phyloP scores from a whole-genome alignment of 1,284 basidiomycete genomes.

The Microbotryomycetes sp. region DNA sequence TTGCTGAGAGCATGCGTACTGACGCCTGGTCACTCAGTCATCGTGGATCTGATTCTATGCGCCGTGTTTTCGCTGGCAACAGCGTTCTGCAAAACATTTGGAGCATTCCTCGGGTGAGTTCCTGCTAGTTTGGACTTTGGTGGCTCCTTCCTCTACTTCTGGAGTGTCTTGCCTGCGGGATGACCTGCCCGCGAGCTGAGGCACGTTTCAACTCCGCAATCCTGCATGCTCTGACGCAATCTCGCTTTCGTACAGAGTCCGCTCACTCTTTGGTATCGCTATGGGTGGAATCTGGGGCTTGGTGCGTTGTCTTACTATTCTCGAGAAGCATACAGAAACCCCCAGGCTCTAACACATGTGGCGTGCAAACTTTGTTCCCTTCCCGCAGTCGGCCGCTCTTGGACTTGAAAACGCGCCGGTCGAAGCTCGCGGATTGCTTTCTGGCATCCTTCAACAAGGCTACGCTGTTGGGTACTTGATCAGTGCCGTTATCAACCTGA shows the following conservation, averaged over 20 bases:
- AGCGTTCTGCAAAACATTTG: constrained; percentile 48
- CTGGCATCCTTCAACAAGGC: constrained; percentile 76
- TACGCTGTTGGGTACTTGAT: constrained; percentile 50
- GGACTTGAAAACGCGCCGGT: constrained; percentile 86
- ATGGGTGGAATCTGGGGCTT: constrained; percentile 5
- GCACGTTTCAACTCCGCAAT: no score
- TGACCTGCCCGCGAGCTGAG: no score
- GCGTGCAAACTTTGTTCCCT: background rate
- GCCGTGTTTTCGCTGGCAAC: constrained; percentile 57
- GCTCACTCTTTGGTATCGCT: constrained; percentile 45
- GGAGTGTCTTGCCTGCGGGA: no score
- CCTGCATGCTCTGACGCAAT: no score
- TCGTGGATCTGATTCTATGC: constrained; percentile 53
- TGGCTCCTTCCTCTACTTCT: no score
- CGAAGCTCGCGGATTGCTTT: constrained; percentile 74
- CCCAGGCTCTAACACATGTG: constrained; percentile 57
- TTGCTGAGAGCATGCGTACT: no score
- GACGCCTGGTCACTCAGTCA: no score
- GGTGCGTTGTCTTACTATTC: constrained; percentile 46
- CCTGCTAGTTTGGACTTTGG: no score
- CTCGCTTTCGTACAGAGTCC: no score
- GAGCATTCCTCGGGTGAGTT: constrained; percentile 48
- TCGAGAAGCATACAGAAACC: constrained; percentile 64
- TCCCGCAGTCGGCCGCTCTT: constrained; percentile 44
- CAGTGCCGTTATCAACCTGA: constrained; percentile 36